These are phyloP conservation scores for Linnemannia schmuckeri DNA, from an alignment of 192 early-diverging fungal species.

Conservation along the genomic window DNA sequence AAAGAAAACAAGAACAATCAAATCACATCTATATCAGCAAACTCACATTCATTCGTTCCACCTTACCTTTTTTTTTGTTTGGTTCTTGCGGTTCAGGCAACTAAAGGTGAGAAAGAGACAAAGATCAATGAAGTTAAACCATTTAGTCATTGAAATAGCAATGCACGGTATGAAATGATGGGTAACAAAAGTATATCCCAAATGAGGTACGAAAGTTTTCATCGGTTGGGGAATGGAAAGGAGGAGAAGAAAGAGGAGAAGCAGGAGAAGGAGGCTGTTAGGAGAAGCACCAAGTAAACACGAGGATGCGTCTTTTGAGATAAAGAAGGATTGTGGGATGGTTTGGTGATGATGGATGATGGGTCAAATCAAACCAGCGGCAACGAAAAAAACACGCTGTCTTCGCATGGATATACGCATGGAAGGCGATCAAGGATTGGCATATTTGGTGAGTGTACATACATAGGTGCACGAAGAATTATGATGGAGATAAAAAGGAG, in stretches of 20 bases:
- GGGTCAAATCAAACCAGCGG: too few species aligned
- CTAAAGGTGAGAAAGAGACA: neutral
- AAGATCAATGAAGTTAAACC: neutral
- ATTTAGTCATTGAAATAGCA: neutral
- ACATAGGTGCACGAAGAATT: too few species aligned
- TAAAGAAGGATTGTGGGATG: too few species aligned
- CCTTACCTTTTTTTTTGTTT: neutral
- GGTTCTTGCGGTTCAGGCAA: neutral
- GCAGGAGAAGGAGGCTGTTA: neutral
- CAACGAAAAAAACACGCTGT: too few species aligned
- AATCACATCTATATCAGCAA: neutral
- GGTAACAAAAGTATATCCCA: neutral
- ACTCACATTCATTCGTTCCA: neutral
- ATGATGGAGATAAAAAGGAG: neutral
- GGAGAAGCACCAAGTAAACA: too few species aligned
- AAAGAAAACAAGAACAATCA: neutral
- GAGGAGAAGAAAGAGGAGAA: neutral
- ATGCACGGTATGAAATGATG: neutral
- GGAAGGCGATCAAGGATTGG: too few species aligned
- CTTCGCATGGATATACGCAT: too few species aligned
- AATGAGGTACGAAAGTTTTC: neutral
- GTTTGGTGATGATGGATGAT: too few species aligned
- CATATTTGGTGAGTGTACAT: too few species aligned
- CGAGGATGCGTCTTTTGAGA: too few species aligned
- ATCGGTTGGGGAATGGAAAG: neutral